phyloP scores from a whole-genome alignment of 257 asterid genomes.

The Primulina tabacum region DNA sequence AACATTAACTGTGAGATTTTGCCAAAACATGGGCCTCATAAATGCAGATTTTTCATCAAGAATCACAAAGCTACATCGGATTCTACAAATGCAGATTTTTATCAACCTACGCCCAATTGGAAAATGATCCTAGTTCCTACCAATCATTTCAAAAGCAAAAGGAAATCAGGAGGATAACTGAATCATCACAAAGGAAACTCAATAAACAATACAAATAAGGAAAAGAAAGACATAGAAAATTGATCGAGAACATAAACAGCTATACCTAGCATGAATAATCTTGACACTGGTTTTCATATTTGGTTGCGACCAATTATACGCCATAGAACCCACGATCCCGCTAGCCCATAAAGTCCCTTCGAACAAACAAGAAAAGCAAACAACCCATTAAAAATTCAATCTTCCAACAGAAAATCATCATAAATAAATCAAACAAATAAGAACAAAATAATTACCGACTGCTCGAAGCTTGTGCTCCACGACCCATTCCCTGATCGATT shows the following conservation, averaged over 20 bases:
- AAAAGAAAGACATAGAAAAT: neutral
- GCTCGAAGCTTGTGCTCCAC: conserved; percentile 82
- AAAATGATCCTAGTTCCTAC: neutral
- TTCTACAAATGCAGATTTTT: neutral
- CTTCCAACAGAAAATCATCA: conserved; percentile 25
- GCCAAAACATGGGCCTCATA: neutral
- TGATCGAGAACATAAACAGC: neutral
- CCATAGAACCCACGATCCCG: conserved; percentile 80
- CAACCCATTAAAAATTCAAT: conserved; percentile 17
- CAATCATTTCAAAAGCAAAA: neutral
- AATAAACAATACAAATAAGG: neutral
- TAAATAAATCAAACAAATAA: neutral
- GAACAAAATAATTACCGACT: conserved; percentile 44
- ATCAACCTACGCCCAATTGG: neutral
- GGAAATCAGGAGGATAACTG: neutral
- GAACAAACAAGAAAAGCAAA: neutral
- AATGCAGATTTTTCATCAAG: no score
- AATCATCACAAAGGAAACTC: neutral
- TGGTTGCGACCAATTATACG: conserved; percentile 93
- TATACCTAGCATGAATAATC: conserved; percentile 87
- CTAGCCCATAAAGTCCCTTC: conserved; percentile 56
- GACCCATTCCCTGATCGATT: conserved; percentile 66
- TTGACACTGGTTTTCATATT: conserved; percentile 86
- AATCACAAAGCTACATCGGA: neutral
- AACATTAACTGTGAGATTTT: neutral